Base-by-base conservation (phyloP, 1,284 basidiomycete genomes). In the Cutaneotrichosporon sp. region DNA sequence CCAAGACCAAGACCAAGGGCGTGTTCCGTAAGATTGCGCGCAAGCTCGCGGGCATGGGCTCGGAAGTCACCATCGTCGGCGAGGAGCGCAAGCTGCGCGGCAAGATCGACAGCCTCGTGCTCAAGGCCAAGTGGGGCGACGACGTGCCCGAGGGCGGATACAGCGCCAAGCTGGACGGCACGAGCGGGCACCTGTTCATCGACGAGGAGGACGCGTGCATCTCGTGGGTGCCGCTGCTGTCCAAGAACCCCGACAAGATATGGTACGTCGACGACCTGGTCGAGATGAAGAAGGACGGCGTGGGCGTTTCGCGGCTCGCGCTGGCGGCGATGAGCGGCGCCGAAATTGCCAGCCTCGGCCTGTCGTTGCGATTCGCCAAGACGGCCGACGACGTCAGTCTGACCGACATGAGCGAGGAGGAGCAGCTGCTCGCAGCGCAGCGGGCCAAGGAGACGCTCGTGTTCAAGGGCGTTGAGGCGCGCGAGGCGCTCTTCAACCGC, bases 401-500 rank as follows among this genome's bases (percentile, higher is more conserved):
- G 10, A 13, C 13, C 4, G 27, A n/a, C 18, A 50, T 50, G 47
- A 29, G 13, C 36, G 31, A 38, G 14, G 54, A 54, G 5, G 25
- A 60, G 45, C 42, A 53, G 43, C n/a, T 52, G 8, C 29, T 31
- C 1, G 38, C 43, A 13, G 51, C 58, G 16, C 45, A 55, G 46
- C 6, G 3, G 10, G 53, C 53, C 27, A 36, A 50, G 22, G 54
- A 47, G 34, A 53, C 34, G 58, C 58, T 75, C 62, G 65, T 72
- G 47, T 80, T 82, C 64, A 76, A 71, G 46, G 66, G 77, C 47
- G 78, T 81, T 6, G 75, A 73, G 2, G 69, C 80, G 55, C 64
- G 81, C 43, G 81, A 82, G 62, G 72, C 79, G 66, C 66, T 82
- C 60, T 81, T 82, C 57, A 72, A 76, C 16, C 68, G 81, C 18